Evolutionary conservation across 1,284 basidiomycete genomes (phyloP).

Genomic region (Irpex sp.): DNA sequence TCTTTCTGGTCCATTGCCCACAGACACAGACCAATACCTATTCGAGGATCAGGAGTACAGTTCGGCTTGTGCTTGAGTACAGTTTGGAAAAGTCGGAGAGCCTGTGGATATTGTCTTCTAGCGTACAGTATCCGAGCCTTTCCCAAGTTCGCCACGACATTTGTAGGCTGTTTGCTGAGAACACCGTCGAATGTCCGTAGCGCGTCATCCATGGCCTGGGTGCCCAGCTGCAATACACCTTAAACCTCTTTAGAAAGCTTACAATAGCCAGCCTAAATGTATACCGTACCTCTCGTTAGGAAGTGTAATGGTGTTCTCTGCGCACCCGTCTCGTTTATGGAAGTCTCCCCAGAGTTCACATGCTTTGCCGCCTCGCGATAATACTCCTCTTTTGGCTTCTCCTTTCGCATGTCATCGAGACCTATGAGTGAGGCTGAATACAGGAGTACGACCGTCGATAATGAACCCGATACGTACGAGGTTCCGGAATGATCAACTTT

Average conservation of each 20-base stretch:
- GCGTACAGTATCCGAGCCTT: constrained; percentile 85
- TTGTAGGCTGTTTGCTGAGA: constrained; percentile 75
- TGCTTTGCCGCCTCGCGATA: constrained; percentile 66
- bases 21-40: constrained; percentile 89
- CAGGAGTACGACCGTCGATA: background rate
- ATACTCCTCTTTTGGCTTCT: constrained; percentile 67
- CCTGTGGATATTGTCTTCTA: constrained; percentile 70
- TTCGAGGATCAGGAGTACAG: constrained; percentile 85
- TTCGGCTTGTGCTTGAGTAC: constrained; percentile 74
- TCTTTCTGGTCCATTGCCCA: constrained; percentile 82
- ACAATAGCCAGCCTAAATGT: too few relatives aligned
- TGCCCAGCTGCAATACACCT: constrained; percentile 84
- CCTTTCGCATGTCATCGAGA: constrained; percentile 60
- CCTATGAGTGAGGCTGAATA: constrained; percentile 37
- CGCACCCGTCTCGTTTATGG: constrained; percentile 49
- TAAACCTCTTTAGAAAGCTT: background rate
- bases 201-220: constrained; percentile 75
- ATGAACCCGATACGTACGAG: constrained; percentile 52
- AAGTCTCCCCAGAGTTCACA: constrained; percentile 63
- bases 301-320: constrained; percentile 43
- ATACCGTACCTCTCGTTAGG: constrained; percentile 59
- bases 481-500: constrained; percentile 67
- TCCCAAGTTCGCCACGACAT: constrained; percentile 77
- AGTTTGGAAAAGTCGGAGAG: constrained; percentile 82
- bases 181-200: constrained; percentile 79